These are phyloP conservation scores for Fusarium nurragi DNA, from an alignment of 2,329 filamentous ascomycete species.

Conservation along the genomic window DNA sequence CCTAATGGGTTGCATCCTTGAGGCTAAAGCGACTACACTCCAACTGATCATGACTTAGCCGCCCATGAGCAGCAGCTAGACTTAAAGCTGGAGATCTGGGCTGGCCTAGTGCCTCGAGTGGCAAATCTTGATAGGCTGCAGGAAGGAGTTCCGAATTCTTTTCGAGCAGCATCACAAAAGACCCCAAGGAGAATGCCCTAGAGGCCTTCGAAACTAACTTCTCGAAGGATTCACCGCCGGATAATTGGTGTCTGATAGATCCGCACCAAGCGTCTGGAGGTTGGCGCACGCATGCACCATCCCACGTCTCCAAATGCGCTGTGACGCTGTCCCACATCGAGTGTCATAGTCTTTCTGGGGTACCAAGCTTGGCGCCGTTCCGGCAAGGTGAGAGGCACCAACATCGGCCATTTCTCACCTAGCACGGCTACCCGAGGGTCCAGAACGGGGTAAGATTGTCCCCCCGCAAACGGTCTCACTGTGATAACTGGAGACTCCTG, in stretches of 20 bases:
- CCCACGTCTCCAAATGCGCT: conserved; percentile 12
- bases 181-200: not conserved
- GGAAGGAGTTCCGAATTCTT: not conserved
- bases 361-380: not conserved
- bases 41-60: not conserved
- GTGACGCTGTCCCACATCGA: conserved; percentile 22
- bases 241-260: conserved; percentile 5
- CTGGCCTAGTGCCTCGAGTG: not conserved
- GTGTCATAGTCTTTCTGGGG: not conserved
- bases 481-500: conserved; percentile 10
- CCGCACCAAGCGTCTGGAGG: not conserved
- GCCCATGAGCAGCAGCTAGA: not conserved
- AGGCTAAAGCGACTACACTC: not conserved
- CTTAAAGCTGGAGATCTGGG: not conserved
- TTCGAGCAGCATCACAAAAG: not conserved
- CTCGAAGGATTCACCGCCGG: conserved; percentile 10
- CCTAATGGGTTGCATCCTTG: not conserved
- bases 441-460: not conserved
- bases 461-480: conserved; percentile 3
- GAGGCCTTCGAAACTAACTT: not conserved
- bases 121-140: not conserved
- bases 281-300: not conserved
- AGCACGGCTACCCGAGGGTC: not conserved
- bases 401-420: conserved; percentile 13
- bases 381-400: not conserved